Base-by-base conservation (phyloP, 805 yeast genomes). In the Clavispora fructus region DNA sequence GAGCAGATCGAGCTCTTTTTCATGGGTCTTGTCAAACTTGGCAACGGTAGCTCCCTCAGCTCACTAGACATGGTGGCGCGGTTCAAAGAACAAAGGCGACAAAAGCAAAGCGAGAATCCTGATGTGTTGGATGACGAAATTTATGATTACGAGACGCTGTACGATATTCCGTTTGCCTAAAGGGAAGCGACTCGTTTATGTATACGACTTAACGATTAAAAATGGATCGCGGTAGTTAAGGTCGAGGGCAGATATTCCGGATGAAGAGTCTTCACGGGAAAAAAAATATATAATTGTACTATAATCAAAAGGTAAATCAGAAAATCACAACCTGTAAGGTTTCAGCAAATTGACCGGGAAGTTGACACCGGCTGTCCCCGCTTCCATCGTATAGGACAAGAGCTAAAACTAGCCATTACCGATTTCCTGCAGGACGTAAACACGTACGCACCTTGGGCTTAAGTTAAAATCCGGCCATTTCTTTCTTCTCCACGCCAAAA, bases 11-110 rank as follows among this genome's bases (percentile, higher is more conserved):
- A 68, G 46, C 51, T 67, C 6, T 67, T 52, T 45, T 67, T 66
- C 48, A 41, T 47, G 42, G 71, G 71, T 4, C 44, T 66, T 37
- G 54, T 59, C 17, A 59, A 56, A 44, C 42, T 66, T 13, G 73
- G 73, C 6, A 66, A 65, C 47, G 71, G 73, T 7, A 57, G 65
- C 35, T 61, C 71, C 3, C 45, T 55, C 26, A 50, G 57, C 11
- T 61, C 67, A n/a, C 40, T 54, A 43, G 58, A 54, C 38, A 45
- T 47, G 46, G 49, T 54, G 16, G 42, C 49, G 6, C 41, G 47
- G 13, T 42, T 54, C 43, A 38, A 38, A 16, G 46, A 44, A 35
- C 30, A 31, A n/a, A 28, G 58, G 2, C 41, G 35, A 7, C 43
- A 33, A 6, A 43, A 35, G 26, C 39, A 19, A 28, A 42, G 35